These are phyloP conservation scores for Clonostachys byssicola DNA, from an alignment of 2,329 filamentous ascomycete species.

Conservation along the genomic window DNA sequence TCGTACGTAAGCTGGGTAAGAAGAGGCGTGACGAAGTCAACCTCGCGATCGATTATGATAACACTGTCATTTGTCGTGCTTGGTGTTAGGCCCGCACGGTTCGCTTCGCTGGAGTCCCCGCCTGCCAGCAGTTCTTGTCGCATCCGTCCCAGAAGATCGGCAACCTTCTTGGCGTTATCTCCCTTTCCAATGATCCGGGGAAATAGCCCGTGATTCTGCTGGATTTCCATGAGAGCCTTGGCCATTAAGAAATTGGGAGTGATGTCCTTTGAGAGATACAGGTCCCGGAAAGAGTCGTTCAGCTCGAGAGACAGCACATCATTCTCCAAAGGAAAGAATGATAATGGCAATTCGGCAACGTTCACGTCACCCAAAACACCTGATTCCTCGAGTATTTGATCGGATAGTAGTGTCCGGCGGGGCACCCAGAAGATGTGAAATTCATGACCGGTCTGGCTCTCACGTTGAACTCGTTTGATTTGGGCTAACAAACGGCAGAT, in stretches of 20 bases:
- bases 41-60: constrained; percentile 91
- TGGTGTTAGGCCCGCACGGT: constrained; percentile 68
- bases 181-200: constrained; percentile 94
- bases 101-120: constrained; percentile 62
- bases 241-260: constrained; percentile 87
- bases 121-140: constrained; percentile 82
- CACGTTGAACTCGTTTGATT: constrained; percentile 83
- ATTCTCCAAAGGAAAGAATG: constrained; percentile 87
- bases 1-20: constrained; percentile 97
- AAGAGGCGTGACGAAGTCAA: constrained; percentile 87
- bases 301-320: constrained; percentile 90
- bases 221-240: constrained; percentile 89
- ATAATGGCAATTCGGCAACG: constrained; percentile 80
- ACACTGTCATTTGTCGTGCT: constrained; percentile 86
- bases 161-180: constrained; percentile 84
- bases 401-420: constrained; percentile 83
- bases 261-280: constrained; percentile 87
- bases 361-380: constrained; percentile 91
- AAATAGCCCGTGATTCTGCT: constrained; percentile 88
- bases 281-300: constrained; percentile 78
- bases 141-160: constrained; percentile 86
- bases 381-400: constrained; percentile 86
- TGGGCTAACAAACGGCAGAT: constrained; percentile 60
- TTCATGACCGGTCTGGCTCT: constrained; percentile 87
- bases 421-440: constrained; percentile 97